Conservation (phyloP, 371 early-diverging fungal species). For the Apophysomyces ossiformis region DNA sequence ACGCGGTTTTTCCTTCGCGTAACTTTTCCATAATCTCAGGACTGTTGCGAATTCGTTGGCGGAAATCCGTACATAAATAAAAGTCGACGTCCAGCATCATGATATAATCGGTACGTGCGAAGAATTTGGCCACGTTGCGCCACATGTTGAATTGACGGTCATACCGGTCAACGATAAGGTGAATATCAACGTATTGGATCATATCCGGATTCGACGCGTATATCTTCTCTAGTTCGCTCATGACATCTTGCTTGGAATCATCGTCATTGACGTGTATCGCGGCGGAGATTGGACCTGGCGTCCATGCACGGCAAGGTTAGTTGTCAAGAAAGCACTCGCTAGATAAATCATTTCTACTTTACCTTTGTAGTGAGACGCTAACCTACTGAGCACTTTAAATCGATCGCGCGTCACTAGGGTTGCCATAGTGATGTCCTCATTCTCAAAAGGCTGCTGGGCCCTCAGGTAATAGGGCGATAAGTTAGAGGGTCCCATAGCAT, state of each 20-base stretch:
- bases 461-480: constrained; percentile 66
- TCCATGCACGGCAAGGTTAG: not conserved
- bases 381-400: constrained; percentile 53
- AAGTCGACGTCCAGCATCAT: constrained; percentile 79
- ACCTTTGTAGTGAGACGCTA: constrained; percentile 66
- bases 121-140: constrained; percentile 73
- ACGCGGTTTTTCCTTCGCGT: constrained; percentile 53
- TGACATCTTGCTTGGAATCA: constrained; percentile 46
- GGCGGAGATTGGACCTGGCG: constrained; percentile 65
- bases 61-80: constrained; percentile 66
- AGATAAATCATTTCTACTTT: not conserved
- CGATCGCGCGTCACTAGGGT: constrained; percentile 68
- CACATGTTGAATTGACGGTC: constrained; percentile 76
- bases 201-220: constrained; percentile 58
- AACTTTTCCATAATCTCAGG: constrained; percentile 45
- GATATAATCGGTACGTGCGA: constrained; percentile 68
- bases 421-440: constrained; percentile 67
- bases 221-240: constrained; percentile 55
- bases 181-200: constrained; percentile 65
- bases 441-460: constrained; percentile 51
- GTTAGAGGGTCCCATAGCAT: constrained; percentile 67
- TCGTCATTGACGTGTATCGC: constrained; percentile 69
- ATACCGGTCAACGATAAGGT: constrained; percentile 66
- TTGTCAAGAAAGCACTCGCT: not conserved
- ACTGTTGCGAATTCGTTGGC: constrained; percentile 46